Conservation (phyloP, 108 stramenopile species). For the Aureococcus anophagefferens region DNA sequence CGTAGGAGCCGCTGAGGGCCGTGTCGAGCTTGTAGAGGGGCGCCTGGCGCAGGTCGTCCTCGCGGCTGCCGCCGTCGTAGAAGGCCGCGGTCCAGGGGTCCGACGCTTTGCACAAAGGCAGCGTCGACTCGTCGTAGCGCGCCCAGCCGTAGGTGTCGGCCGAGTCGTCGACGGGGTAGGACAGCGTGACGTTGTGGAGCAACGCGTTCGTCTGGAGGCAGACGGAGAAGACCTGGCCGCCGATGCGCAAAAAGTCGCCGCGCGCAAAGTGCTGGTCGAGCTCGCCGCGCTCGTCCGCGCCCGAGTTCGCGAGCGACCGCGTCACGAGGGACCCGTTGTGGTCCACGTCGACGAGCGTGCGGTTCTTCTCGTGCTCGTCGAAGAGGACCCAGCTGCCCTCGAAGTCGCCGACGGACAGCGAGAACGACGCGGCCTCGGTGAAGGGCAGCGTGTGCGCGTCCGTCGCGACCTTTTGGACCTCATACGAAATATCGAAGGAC, state of each 20-base stretch:
- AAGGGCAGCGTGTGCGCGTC: constrained; percentile 49
- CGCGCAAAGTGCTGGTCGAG: constrained; percentile 30
- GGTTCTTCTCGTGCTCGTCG: neutral
- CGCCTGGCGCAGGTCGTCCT: constrained; percentile 23
- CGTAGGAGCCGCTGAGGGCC: constrained; percentile 41
- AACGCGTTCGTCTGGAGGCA: constrained; percentile 23
- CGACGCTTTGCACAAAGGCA: constrained; percentile 43
- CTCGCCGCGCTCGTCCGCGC: neutral
- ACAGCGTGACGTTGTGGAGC: neutral
- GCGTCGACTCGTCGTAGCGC: constrained; percentile 29
- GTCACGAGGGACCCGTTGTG: neutral
- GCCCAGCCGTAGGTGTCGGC: constrained; percentile 12
- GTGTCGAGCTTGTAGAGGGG: constrained; percentile 60
- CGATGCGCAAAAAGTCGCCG: constrained; percentile 48
- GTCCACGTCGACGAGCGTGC: neutral
- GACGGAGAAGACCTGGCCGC: constrained; percentile 47
- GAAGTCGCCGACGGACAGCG: constrained; percentile 51
- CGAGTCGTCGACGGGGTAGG: neutral
- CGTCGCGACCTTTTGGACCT: constrained; percentile 47
- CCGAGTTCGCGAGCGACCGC: neutral
- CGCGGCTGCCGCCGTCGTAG: constrained; percentile 23
- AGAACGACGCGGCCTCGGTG: constrained; percentile 31
- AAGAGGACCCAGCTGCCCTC: constrained; percentile 21
- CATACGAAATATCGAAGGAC: constrained; percentile 1
- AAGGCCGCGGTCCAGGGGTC: constrained; percentile 24